Base-by-base conservation (phyloP, 1,284 basidiomycete genomes). In the Singerocomus rubriflavus region DNA sequence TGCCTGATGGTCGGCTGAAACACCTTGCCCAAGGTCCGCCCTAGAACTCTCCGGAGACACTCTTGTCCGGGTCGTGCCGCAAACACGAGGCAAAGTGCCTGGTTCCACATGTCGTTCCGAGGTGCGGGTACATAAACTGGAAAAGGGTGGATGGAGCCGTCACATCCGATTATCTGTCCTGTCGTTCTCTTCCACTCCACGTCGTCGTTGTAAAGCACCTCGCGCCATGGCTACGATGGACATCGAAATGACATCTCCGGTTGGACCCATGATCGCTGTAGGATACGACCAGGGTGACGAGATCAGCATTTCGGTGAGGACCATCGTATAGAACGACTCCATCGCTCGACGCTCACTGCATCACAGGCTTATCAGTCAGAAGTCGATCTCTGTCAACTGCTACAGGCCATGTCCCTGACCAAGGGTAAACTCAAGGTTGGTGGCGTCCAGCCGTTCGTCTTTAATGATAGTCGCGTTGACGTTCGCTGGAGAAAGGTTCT, bases 331-430 rank as follows among this genome's bases (percentile, higher is more conserved):
- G n/a, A 42, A 40, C 12, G 32, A 40, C 31, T 8, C 11, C 10
- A 45, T 51, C 38, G 14, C 37, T 57, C 40, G 41, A 29, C 49
- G 14, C 29, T 39, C 11, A 21, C 45, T 13, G 12, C 14, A 5
- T 16, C 30, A 13, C 34, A 66, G 67, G 44, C 54, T 42, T 69
- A 64, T 50, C 61, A 62, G 38, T 46, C 66, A 13, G 66, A 69
- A 10, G 60, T 75, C 53, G 76, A 81, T 61, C 64, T 81, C 14
- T 81, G 79, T 57, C 67, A 71, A 45, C 65, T 80, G 1, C 54
- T 81, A 34, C 71, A 75, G 40, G 71, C 72, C n/a, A 72, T 81
- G 72, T 74, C 71, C 40, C 64, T 79, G 14, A 70, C 69, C 33
- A 62, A 69, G 52, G 55, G 48, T 16, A 62, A 64, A 27, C 55